Conservation (phyloP, 2,329 filamentous ascomycete genomes). For the Arthrobotrys sinensis region DNA sequence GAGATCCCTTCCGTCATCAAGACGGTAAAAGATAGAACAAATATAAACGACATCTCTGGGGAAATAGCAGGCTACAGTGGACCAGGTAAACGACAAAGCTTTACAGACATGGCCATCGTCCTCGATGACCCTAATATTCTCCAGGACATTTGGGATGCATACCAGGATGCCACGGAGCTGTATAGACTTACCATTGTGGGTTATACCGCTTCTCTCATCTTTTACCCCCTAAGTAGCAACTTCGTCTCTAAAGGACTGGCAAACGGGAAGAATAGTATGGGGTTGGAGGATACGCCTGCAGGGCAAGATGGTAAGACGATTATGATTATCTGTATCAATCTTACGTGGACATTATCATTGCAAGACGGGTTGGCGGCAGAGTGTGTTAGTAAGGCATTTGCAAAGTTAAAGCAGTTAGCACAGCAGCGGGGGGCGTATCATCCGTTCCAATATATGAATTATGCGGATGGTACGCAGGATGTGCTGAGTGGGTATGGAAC, state of each 20-base stretch:
- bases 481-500: constrained; percentile 45
- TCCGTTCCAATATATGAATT: constrained; percentile 56
- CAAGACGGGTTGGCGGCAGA: constrained; percentile 36
- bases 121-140: constrained; percentile 29
- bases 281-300: constrained; percentile 40
- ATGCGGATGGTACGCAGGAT: constrained; percentile 57
- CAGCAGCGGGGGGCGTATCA: constrained; percentile 28
- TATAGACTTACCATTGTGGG: constrained; percentile 35
- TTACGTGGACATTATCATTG: constrained; percentile 25
- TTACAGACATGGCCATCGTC: constrained; percentile 49
- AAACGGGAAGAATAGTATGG: constrained; percentile 51
- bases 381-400: constrained; percentile 30
- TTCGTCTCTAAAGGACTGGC: constrained; percentile 37
- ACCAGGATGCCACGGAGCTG: constrained; percentile 2
- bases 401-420: constrained; percentile 25
- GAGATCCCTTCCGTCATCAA: constrained; percentile 19
- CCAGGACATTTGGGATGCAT: constrained; percentile 37
- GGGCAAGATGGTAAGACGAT: constrained; percentile 42
- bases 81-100: constrained; percentile 45
- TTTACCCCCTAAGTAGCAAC: constrained; percentile 41
- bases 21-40: constrained; percentile 23
- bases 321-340: constrained; percentile 58
- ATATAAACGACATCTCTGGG: constrained; percentile 41
- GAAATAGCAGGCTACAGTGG: constrained; percentile 43
- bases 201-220: constrained; percentile 39